Conservation (phyloP, 2,329 filamentous ascomycete genomes). For the Botrytis medusae region DNA sequence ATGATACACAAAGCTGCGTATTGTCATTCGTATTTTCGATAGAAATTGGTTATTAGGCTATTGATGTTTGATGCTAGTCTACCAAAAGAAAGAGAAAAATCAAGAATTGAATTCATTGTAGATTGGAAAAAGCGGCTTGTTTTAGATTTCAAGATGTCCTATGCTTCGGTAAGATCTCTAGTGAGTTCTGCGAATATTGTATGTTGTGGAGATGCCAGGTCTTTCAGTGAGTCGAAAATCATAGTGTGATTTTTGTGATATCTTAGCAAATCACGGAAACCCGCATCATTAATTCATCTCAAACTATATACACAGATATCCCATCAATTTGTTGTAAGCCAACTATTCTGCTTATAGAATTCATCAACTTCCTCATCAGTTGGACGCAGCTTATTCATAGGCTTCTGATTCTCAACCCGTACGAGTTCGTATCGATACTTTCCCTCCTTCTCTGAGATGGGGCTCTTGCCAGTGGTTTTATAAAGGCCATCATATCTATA, state of each 20-base stretch:
- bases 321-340: background rate
- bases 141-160: too few species aligned
- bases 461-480: slow-evolving; percentile 40
- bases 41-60: background rate
- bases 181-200: too few species aligned
- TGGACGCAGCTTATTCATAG: background rate
- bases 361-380: background rate
- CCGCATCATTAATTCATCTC: background rate
- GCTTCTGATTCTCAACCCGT: background rate
- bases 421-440: background rate
- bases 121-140: background rate
- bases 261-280: background rate
- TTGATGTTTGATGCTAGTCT: background rate
- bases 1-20: background rate
- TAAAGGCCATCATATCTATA: slow-evolving; percentile 61
- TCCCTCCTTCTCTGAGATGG: background rate
- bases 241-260: background rate
- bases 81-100: background rate
- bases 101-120: background rate
- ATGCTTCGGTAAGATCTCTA: too few species aligned
- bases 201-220: background rate
- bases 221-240: background rate
- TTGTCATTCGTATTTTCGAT: background rate
- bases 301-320: background rate
- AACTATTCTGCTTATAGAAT: background rate